Evolutionary conservation across 2,329 filamentous ascomycete species (phyloP).

Genomic region (Botryotinia convoluta): DNA sequence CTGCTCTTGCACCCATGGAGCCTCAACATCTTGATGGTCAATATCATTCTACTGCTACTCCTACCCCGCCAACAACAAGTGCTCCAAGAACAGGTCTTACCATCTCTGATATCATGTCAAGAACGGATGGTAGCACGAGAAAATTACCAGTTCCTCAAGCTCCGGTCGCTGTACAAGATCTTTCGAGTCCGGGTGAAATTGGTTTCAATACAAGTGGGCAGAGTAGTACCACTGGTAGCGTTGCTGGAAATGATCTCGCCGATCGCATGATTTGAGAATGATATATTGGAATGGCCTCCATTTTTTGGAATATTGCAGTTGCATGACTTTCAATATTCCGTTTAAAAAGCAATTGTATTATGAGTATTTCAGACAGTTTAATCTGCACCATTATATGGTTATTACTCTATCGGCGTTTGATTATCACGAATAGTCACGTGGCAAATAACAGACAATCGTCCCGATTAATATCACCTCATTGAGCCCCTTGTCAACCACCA

Average conservation of each 20-base stretch:
- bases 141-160: conserved; percentile 89
- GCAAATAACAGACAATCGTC: neutral
- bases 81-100: conserved; percentile 65
- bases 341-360: neutral
- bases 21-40: conserved; percentile 39
- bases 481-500: neutral
- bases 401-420: neutral
- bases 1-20: conserved; percentile 70
- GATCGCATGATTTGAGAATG: conserved; percentile 45
- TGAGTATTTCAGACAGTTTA: neutral
- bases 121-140: conserved; percentile 79
- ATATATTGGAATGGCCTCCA: conserved; percentile 23
- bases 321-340: neutral
- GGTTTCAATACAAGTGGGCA: conserved; percentile 67
- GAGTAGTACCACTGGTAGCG: conserved; percentile 74
- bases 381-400: neutral
- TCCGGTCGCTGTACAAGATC: conserved; percentile 83
- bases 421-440: neutral
- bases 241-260: conserved; percentile 68
- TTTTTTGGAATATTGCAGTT: neutral
- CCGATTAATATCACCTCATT: conserved; percentile 4
- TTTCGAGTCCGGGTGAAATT: conserved; percentile 63
- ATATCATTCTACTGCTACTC: conserved; percentile 49
- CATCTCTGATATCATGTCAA: conserved; percentile 89
- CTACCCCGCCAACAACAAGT: conserved; percentile 46